Base-by-base conservation (phyloP, 2,329 filamentous ascomycete genomes). In the Exophiala phaeomuriformis region DNA sequence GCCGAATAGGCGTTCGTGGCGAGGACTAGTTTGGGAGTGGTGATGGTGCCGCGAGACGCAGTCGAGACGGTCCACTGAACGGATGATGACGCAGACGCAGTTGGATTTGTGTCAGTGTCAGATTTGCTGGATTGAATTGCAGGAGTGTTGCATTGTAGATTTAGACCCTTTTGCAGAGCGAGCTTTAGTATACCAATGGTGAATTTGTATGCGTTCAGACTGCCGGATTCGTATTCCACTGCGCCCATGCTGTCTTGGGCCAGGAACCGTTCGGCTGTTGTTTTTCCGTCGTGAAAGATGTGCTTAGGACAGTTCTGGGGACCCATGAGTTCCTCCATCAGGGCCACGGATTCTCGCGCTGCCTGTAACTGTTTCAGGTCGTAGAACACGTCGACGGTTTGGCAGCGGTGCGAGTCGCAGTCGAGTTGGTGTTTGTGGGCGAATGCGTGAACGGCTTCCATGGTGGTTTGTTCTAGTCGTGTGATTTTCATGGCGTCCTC, bases 381-480 rank as follows among this genome's bases (percentile, higher is more conserved):
- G 62, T 81, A 83, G 32, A 83, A 69, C 2, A 83, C 68, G 63
- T 84, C 81, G 1, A 82, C 72, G 0, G 81, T 84, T 28, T 74
- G 69, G 59, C 78, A 76, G 6, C 72, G 64, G 36, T 67, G 62
- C 47, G 72, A 75, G 61, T 83, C 80, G 61, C 78, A 74, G 7
- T 68, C 64, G 32, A 81, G 77, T 3, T 57, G 59, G 51, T 82
- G 66, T 12, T 72, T 66, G 3, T 65, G 63, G 0, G 79, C 77
- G 55, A 84, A 76, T 0, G 64, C 66, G 61, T 84, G 81, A 6
- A 81, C 75, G n/a, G 74, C 75, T 29, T 71, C 66, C 51, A 84
- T 79, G 61, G 74, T 78, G 39, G 71, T 69, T 40, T 75, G 74
- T 63, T 81, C 77, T 42, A 81, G 71, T 6, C 70, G 71, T 2